phyloP scores from a whole-genome alignment of 2,329 filamentous ascomycete genomes.

The Clonostachys sp. region DNA sequence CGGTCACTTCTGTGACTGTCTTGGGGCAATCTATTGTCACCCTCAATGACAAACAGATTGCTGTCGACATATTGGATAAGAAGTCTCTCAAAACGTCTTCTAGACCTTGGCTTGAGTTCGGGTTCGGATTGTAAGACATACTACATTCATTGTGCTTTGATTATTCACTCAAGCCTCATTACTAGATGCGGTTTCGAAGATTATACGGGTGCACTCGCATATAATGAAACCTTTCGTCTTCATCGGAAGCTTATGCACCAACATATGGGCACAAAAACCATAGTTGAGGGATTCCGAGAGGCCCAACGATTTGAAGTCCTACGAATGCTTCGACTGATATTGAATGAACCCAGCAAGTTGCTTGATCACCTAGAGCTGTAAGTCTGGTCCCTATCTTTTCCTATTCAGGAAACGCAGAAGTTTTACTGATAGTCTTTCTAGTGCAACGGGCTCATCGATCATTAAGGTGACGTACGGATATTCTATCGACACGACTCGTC shows the following conservation, averaged over 20 bases:
- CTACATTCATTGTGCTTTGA: neutral
- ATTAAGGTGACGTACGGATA: constrained; percentile 10
- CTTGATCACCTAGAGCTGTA: constrained; percentile 8
- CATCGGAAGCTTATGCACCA: constrained; percentile 17
- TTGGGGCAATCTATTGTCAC: constrained; percentile 28
- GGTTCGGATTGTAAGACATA: constrained; percentile 13
- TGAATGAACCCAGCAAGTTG: constrained; percentile 4
- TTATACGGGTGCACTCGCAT: constrained; percentile 10
- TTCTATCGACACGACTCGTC: constrained; percentile 9
- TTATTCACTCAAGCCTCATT: neutral
- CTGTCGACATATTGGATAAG: constrained; percentile 23
- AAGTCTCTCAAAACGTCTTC: constrained; percentile 9
- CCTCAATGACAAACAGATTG: constrained; percentile 27
- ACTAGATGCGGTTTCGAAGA: constrained; percentile 10
- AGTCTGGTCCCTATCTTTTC: neutral
- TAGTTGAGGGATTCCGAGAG: constrained; percentile 7
- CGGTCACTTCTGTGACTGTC: constrained; percentile 12
- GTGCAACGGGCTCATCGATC: constrained; percentile 3
- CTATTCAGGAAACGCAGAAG: neutral
- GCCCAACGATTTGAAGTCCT: constrained; percentile 4
- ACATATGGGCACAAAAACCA: constrained; percentile 17
- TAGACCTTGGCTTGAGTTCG: constrained; percentile 5
- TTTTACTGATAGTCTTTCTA: neutral
- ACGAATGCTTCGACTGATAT: constrained; percentile 3
- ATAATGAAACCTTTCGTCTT: constrained; percentile 11